phyloP scores from a whole-genome alignment of 768 basidiomycete species.

The Auriscalpium vulgare region DNA sequence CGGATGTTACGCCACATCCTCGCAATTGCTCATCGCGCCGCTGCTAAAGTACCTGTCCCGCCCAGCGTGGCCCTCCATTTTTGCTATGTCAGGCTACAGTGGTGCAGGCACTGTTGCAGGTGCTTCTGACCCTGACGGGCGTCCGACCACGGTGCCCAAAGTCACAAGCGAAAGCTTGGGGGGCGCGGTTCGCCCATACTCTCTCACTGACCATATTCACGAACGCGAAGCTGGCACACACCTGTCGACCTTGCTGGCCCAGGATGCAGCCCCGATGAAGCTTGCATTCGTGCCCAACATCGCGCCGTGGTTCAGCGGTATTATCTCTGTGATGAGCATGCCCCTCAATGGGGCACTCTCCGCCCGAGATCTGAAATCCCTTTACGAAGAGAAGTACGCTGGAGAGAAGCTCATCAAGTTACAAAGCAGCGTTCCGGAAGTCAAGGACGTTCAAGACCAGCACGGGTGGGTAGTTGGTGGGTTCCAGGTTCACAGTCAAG shows the following conservation, averaged over 20 bases:
- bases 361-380: slow-evolving; percentile 60
- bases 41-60: slow-evolving; percentile 64
- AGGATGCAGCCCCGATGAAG: slow-evolving; percentile 31
- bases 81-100: slow-evolving; percentile 90
- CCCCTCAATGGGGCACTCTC: slow-evolving; percentile 61
- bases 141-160: slow-evolving; percentile 73
- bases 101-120: slow-evolving; percentile 86
- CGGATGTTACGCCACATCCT: slow-evolving; percentile 93
- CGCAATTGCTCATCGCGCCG: slow-evolving; percentile 88
- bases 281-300: slow-evolving; percentile 85
- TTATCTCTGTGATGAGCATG: slow-evolving; percentile 79
- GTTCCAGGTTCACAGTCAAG: slow-evolving; percentile 84
- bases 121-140: slow-evolving; percentile 53
- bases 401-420: slow-evolving; percentile 68
- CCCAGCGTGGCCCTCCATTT: slow-evolving; percentile 67
- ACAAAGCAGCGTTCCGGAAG: slow-evolving; percentile 59
- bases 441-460: slow-evolving; percentile 68
- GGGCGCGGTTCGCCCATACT: slow-evolving; percentile 76
- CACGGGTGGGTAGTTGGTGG: slow-evolving; percentile 93
- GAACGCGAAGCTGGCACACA: slow-evolving; percentile 91
- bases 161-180: slow-evolving; percentile 66
- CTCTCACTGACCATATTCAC: slow-evolving; percentile 96
- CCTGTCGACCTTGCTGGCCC: slow-evolving; percentile 53
- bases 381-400: slow-evolving; percentile 75
- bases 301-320: slow-evolving; percentile 94